Evolutionary conservation across 768 basidiomycete genomes (phyloP), one percentile per base, ranked within the genome.

Genomic region (Lanmaoa pseudosensibilis): DNA sequence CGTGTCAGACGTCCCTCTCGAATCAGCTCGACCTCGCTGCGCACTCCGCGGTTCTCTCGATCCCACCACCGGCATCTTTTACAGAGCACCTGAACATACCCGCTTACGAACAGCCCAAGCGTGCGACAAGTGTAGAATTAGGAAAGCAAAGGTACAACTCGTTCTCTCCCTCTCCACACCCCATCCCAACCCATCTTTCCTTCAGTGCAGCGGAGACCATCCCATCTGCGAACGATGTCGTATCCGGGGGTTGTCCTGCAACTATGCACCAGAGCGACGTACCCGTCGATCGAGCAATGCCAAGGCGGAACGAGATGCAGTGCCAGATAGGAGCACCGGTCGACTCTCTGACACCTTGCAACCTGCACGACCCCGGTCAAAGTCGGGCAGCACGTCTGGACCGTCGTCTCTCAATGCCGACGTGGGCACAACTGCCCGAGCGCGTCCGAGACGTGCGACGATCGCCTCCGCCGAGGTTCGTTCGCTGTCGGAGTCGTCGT

Each of bases 21-120:
- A n/a, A n/a, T n/a, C n/a, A n/a, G n/a, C n/a, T 25, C 27, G 27
- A 27, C 27, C 27, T 4, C 27, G 27, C 6, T 56, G 55, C 39
- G 72, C 76, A 5, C 75, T 87, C 25, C 79, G 83, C 0, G 86
- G 86, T 38, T 83, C 84, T 0, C 75, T 88, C 37, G 84, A 88
- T 67, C 83, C 83, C 1, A 60, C 76, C 3, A 87, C 86, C 0
- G 84, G 84, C n/a, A 80, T 86, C 41, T 87, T 86, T 64, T 85
- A 86, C 68, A 80, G 78, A 16, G 80, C 83, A 0, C 79, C 83
- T 1, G 85, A 87, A 60, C 83, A 85, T 54, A 80, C 85, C 1
- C 79, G 87, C 0, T 71, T 87, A 32, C 80, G 88, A 48, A 90
- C 88, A 0, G 83, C 84, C 0, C 87, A 89, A 64, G 87, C 87